Base-by-base conservation (phyloP, 805 yeast species). In the Blastobotrys americana region DNA sequence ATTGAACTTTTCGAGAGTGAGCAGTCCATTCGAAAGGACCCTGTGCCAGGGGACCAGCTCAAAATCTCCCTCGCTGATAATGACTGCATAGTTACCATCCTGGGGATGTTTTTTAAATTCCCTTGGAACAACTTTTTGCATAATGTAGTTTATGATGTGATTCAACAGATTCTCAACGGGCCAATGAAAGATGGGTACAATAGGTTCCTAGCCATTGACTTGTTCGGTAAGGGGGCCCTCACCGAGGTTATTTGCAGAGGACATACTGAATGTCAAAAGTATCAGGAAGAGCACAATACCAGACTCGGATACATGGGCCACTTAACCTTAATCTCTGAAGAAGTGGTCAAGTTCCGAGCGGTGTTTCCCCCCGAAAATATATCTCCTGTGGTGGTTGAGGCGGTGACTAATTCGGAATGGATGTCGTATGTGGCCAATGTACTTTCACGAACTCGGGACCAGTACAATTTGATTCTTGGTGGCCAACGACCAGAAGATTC, bases 81-180 rank as follows among this genome's bases (percentile, higher is more conserved):
- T 61, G 73, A 74, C 28, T 78, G 87, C 47, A 71, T 89, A 25
- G 67, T 77, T 17, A 74, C 77, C 18, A 80, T 89, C n/a, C 66
- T 88, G 20, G 65, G 73, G 21, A 78, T 84, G 73, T 86, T 93
- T 58, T 80, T 89, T 63, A 69, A 74, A 49, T 87, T 81, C 63
- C 96, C 97, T 4, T 93, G 97, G 97, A 93, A 93, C 63, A 93
- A 93, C 60, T 93, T 93, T 59, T 75, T 93, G 70, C 98, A 93
- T 64, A 93, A 90, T 58, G 98, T 93, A 46, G 96, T 93, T 5
- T 93, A 90, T 70, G 99, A 93, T 65, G 78, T 93, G 50, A 82
- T 93, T 25, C 99, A 93, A 64, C 99, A 93, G 62, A 79, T 93
- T 16, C 76, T 93, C 61, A 88, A 87, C 63, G 97, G 96, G 1